Base-by-base conservation (phyloP, 345 rosid genomes). In the Salix udensis region DNA sequence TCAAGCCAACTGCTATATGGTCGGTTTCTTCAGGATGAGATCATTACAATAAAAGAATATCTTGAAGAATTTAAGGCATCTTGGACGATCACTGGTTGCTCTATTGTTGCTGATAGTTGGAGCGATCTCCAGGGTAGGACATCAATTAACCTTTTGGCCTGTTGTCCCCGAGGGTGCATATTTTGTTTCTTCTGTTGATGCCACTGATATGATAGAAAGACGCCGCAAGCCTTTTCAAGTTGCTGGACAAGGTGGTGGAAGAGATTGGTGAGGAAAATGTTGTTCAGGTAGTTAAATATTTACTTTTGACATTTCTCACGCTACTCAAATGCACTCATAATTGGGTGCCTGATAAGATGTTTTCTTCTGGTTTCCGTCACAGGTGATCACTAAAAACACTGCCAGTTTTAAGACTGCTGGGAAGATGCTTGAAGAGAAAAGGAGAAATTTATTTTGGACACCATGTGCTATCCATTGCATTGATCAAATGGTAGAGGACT, bases 71-170 rank as follows among this genome's bases (percentile, higher is more conserved):
- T 79, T 24, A 84, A 78, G 82, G 81, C 87, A 68, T 81, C 89
- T 15, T 89, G 93, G 91, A 77, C 81, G 55, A 81, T 69, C 28
- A 82, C 91, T 39, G 91, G 93, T 28, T 89, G 91, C 81, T 88
- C 92, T 70, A 67, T 89, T 58, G 55, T 90, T 87, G 86, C 87
- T 82, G 89, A 86, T 75, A 81, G 86, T 78, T 84, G 89, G 89
- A 71, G 26, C 1, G 82, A 84, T 77, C 26, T 66, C 11, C 77
- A 79, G 50, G 84, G 84, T 65, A 80, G 87, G 76, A 78, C 83
- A 68, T 70, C 73, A 31, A 76, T 86, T 44, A 86, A 86, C 79
- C 67, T 84, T 62, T 75, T 82, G 75, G 86, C 79, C 39, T 86
- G 83, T 78, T 86, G 86, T 46, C 86, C 87, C 18, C 84, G 72